Base-by-base conservation (phyloP, 2,329 filamentous ascomycete genomes). In the Pestalotiopsis sp. region DNA sequence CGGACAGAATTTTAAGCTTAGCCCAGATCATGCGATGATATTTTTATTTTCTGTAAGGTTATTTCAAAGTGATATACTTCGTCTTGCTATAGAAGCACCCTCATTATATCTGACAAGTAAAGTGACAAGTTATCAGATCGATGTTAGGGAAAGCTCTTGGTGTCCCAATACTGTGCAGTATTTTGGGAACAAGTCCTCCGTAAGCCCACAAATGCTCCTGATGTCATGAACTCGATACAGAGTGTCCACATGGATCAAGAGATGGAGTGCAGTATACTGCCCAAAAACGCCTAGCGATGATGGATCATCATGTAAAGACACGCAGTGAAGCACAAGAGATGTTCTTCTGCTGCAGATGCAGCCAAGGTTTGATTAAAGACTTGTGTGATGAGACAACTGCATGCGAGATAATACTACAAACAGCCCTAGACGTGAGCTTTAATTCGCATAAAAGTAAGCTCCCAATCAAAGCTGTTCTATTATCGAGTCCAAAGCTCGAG, bases 1-100 rank as follows among this genome's bases (percentile, higher is more conserved):
- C 25, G 12, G 31, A 39, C 27, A 27, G n/a, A 36, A 39, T 62
- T 38, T 62, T 62, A 62, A 62, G 59, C 59, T 62, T 62, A 62
- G 25, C 12, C 9, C 59, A 20, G 45, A 20, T 17, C 17, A 17
- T 52, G 14, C 14, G 45, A 52, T 20, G 6, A 6, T 52, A n/a
- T 52, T 52, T 52, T 23, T 52, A 9, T 52, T n/a, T n/a, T 52
- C 25, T 17, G 20, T 52, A 23, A n/a, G 17, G 17, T 23, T 52
- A 20, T 52, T 23, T 23, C 6, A n/a, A 52, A 5, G 45, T 23
- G n/a, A 9, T 52, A 52, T 7, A n/a, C 45, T 52, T n/a, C 20
- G 31, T 52, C 45, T 52, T n/a, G 14, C 17, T n/a, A 36, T 36
- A 36, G 31, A 36, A 36, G 31, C 31, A 36, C 31, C 7, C 31